Percentiles rank a stretch among this genome's conserved stretches.
phyloP scores from a whole-genome alignment of 371 early-diverging fungal species.

The Thermomucor indicae-seudaticae region DNA sequence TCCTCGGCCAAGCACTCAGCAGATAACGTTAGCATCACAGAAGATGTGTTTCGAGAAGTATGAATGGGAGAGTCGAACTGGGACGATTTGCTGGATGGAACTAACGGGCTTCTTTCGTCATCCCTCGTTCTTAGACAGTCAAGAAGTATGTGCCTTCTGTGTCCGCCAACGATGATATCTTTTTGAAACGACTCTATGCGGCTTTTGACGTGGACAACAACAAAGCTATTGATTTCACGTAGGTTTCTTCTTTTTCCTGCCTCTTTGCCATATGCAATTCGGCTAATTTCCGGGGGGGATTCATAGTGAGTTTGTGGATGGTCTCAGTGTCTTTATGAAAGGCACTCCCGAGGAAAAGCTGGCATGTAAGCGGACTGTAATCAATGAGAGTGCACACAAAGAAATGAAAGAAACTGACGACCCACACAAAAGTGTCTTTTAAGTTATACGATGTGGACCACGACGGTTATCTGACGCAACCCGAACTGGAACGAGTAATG shows the following conservation, averaged over 20 bases:
- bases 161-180: constrained; percentile 68
- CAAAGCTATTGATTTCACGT: constrained; percentile 64
- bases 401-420: background rate
- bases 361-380: constrained; percentile 50
- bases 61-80: background rate
- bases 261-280: background rate
- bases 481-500: constrained; percentile 72
- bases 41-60: constrained; percentile 74
- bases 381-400: background rate
- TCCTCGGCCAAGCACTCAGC: constrained; percentile 35
- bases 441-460: constrained; percentile 79
- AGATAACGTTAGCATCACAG: constrained; percentile 55
- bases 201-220: constrained; percentile 76
- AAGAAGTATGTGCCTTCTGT: constrained; percentile 39
- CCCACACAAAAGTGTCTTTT: constrained; percentile 63
- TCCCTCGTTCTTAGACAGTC: constrained; percentile 21
- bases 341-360: constrained; percentile 79
- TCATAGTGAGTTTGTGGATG: constrained; percentile 69
- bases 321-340: constrained; percentile 74
- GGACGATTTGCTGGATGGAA: background rate
- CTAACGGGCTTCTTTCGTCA: no score
- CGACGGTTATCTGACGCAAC: constrained; percentile 72
- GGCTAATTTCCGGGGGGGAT: background rate
- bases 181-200: constrained; percentile 74
- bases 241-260: constrained; percentile 2